A percentile compares a stretch with the other conserved stretches of the same genome.
phyloP scores from a whole-genome alignment of 164 flowering plant genomes.

The Cinnamomum chago region DNA sequence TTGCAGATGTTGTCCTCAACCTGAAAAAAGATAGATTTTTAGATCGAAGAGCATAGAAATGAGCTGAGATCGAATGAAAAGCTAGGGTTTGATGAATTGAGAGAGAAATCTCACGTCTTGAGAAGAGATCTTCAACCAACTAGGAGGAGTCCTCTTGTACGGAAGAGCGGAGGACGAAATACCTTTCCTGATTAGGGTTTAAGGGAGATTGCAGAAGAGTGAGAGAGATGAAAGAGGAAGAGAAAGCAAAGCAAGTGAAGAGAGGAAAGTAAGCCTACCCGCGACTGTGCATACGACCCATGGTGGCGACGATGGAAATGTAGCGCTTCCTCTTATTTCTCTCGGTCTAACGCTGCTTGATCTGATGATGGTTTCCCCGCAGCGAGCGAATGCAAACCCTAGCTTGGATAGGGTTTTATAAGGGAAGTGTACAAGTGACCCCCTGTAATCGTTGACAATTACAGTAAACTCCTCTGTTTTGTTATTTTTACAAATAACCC shows the following conservation, averaged over 20 bases:
- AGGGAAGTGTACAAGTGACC: too few relatives aligned
- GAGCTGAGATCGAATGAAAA: neutral
- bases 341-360: neutral
- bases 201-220: neutral
- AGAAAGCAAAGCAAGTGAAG: neutral
- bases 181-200: constrained; percentile 57
- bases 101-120: constrained; percentile 29
- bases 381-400: neutral
- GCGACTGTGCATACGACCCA: constrained; percentile 59
- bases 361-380: neutral
- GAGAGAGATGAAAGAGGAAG: neutral
- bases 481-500: too few relatives aligned
- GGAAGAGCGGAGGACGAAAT: constrained; percentile 79
- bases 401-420: neutral
- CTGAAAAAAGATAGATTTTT: constrained; percentile 20
- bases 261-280: constrained; percentile 21
- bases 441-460: too few relatives aligned
- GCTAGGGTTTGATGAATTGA: neutral
- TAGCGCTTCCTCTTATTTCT: neutral
- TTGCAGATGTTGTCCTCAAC: constrained; percentile 91
- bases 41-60: neutral
- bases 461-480: too few relatives aligned
- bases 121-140: constrained; percentile 47
- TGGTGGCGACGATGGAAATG: constrained; percentile 18
- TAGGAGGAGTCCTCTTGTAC: constrained; percentile 75